Conservation (phyloP, 495 filamentous ascomycete species). For the Annulohypoxylon bovei region DNA sequence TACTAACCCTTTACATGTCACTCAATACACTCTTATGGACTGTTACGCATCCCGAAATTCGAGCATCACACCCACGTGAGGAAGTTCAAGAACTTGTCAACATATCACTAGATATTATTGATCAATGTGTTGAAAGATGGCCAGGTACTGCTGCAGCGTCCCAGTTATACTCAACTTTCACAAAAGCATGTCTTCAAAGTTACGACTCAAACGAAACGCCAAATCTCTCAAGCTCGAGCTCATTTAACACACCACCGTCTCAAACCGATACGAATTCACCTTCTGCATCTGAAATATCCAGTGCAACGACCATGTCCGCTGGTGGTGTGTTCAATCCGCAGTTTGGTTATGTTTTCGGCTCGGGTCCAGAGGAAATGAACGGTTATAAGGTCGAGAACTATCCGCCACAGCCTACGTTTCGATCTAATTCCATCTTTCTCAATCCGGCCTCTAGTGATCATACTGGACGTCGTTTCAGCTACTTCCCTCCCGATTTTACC, state of each 20-base stretch:
- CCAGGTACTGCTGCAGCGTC: conserved; percentile 86
- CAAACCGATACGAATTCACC: conserved; percentile 57
- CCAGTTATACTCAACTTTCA: conserved; percentile 79
- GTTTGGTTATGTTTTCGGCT: conserved; percentile 63
- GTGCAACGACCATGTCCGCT: conserved; percentile 30
- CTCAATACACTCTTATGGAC: conserved; percentile 90
- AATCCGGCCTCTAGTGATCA: conserved; percentile 57
- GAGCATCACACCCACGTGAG: conserved; percentile 70
- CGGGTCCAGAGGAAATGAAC: conserved; percentile 53
- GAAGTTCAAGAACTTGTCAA: conserved; percentile 77
- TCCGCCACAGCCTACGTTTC: conserved; percentile 56
- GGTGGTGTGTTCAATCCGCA: conserved; percentile 51
- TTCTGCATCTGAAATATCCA: conserved; percentile 49
- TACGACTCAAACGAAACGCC: conserved; percentile 71
- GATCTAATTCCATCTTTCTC: conserved; percentile 66
- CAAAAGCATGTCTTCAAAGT: conserved; percentile 83
- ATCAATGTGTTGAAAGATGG: conserved; percentile 82
- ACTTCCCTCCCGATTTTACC: conserved; percentile 62
- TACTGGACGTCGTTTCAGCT: conserved; percentile 60
- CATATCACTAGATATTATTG: conserved; percentile 77
- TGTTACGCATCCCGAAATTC: conserved; percentile 78
- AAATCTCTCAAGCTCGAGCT: conserved; percentile 63
- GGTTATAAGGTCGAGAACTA: conserved; percentile 50
- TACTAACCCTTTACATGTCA: conserved; percentile 85
- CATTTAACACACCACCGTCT: conserved; percentile 71